Percentiles rank a stretch among this genome's conserved stretches.
These are phyloP conservation scores for Euphorbia tirucalli DNA, from an alignment of 345 rosid genomes.

Conservation along the genomic window DNA sequence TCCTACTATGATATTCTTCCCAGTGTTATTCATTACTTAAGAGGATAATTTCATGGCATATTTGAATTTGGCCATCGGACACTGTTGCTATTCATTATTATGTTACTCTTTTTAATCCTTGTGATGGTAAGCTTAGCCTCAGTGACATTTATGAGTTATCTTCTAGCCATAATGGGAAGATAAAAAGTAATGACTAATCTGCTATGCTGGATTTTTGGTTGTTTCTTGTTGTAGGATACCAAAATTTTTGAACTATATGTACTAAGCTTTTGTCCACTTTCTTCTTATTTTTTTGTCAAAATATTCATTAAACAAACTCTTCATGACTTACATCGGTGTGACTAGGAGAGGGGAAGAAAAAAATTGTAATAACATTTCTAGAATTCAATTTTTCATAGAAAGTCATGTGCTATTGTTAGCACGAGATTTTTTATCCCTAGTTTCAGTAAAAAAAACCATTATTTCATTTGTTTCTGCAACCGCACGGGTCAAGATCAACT, in stretches of 20 bases:
- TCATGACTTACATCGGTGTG: no score
- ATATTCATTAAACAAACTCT: no score
- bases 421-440: no score
- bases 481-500: no score
- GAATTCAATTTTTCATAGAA: no score
- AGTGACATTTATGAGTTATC: slow-evolving; percentile 21
- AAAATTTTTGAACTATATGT: slow-evolving; percentile 44
- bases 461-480: no score
- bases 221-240: slow-evolving; percentile 50
- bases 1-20: slow-evolving; percentile 33
- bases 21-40: slow-evolving; percentile 38
- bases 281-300: no score
- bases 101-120: slow-evolving; percentile 48
- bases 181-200: slow-evolving; percentile 18
- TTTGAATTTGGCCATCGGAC: slow-evolving; percentile 58
- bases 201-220: slow-evolving; percentile 30
- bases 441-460: no score
- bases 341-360: no score
- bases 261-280: no score
- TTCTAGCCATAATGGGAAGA: slow-evolving; percentile 27
- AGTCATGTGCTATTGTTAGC: no score
- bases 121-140: slow-evolving; percentile 52
- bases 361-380: no score
- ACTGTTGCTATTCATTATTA: slow-evolving; percentile 43
- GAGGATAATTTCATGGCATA: slow-evolving; percentile 43